Evolutionary conservation across 306 rosid species (phyloP).

Genomic region (Cyamopsis tetragonoloba): DNA sequence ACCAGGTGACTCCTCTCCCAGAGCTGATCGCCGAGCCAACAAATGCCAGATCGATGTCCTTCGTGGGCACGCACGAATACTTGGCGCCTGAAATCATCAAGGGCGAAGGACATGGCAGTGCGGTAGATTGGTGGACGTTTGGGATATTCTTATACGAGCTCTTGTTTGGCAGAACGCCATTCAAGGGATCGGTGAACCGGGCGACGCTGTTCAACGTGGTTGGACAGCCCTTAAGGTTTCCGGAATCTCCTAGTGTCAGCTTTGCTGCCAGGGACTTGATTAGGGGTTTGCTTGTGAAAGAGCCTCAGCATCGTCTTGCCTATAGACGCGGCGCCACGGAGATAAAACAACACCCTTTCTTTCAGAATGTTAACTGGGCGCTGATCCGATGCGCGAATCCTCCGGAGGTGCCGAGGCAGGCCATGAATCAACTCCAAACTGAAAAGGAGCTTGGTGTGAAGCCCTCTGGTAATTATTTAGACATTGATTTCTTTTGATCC

Average conservation of each 20-base stretch:
- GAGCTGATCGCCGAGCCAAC: conserved; percentile 94
- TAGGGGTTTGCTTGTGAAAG: conserved; percentile 92
- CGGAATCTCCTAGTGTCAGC: conserved; percentile 85
- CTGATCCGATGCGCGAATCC: conserved; percentile 88
- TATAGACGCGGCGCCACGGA: conserved; percentile 93
- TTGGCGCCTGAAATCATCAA: conserved; percentile 92
- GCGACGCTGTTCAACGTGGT: conserved; percentile 91
- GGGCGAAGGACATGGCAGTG: conserved; percentile 99
- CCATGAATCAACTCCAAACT: conserved; percentile 21
- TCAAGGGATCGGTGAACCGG: conserved; percentile 78
- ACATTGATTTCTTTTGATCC: conserved; percentile 88
- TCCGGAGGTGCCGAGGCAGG: conserved; percentile 71
- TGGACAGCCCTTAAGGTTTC: conserved; percentile 92
- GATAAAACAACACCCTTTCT: conserved; percentile 91
- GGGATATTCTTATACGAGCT: conserved; percentile 96
- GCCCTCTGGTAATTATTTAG: conserved; percentile 88
- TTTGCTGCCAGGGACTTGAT: conserved; percentile 96
- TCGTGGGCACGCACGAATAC: conserved; percentile 97
- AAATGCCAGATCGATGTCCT: conserved; percentile 92
- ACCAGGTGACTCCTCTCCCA: conserved; percentile 78
- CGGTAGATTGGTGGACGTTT: conserved; percentile 99
- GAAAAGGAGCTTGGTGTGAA: conserved; percentile 59
- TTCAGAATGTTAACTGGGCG: conserved; percentile 96
- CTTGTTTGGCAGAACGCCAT: conserved; percentile 88
- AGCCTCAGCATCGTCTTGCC: conserved; percentile 97